These are phyloP conservation scores for Coniferiporia weirii DNA, from an alignment of 1,284 basidiomycete species.

Conservation along the genomic window DNA sequence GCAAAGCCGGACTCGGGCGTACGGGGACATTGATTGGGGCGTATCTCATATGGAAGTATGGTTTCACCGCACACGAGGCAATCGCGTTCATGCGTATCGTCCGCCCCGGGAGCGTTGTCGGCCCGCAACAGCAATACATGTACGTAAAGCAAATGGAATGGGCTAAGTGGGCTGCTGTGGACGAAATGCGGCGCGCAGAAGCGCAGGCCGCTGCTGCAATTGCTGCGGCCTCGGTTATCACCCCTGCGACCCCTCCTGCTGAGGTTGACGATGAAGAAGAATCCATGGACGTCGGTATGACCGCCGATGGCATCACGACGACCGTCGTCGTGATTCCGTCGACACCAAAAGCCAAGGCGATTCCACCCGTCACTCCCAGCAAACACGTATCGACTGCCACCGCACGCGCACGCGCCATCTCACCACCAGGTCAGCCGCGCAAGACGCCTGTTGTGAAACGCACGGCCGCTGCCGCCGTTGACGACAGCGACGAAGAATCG, in stretches of 20 bases:
- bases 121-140: constrained; percentile 93
- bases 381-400: constrained; percentile 64
- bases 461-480: constrained; percentile 35
- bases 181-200: constrained; percentile 53
- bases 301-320: constrained; percentile 28
- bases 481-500: constrained; percentile 48
- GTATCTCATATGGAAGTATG: constrained; percentile 98
- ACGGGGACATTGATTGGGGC: constrained; percentile 96
- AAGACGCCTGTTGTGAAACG: constrained; percentile 79
- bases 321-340: constrained; percentile 30
- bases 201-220: constrained; percentile 39
- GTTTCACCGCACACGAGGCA: constrained; percentile 96
- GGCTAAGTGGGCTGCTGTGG: constrained; percentile 87
- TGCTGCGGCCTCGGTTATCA: constrained; percentile 46
- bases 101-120: constrained; percentile 93
- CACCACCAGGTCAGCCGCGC: constrained; percentile 76
- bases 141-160: constrained; percentile 94
- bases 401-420: constrained; percentile 61
- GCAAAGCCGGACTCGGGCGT: constrained; percentile 89
- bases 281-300: constrained; percentile 36
- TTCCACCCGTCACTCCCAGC: constrained; percentile 74
- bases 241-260: constrained; percentile 77
- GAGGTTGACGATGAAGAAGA: constrained; percentile 52
- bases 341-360: constrained; percentile 27
- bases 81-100: constrained; percentile 99